Evolutionary conservation across 805 yeast genomes (phyloP).

Genomic region (Diddensiella santjacobensis): DNA sequence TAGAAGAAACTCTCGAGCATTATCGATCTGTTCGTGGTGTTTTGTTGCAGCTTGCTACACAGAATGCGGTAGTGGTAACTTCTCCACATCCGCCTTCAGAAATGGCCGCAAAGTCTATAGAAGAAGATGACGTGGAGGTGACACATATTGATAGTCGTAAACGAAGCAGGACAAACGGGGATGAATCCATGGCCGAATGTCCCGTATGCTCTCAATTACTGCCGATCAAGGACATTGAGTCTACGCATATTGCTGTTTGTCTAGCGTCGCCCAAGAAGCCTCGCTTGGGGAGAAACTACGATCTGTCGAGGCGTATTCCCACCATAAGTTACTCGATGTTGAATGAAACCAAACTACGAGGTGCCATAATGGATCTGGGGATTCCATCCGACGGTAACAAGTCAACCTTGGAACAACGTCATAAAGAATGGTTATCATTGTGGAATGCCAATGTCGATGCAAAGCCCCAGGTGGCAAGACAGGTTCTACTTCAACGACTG

Average conservation of each 20-base stretch:
- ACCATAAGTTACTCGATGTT: slow-evolving; percentile 55
- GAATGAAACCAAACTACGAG: slow-evolving; percentile 56
- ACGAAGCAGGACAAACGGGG: neutral
- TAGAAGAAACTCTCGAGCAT: slow-evolving; percentile 64
- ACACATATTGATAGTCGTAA: neutral
- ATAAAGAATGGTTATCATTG: slow-evolving; percentile 69
- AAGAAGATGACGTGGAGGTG: neutral
- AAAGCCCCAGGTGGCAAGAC: slow-evolving; percentile 55
- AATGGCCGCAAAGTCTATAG: neutral
- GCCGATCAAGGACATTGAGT: slow-evolving; percentile 54
- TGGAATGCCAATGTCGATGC: slow-evolving; percentile 83
- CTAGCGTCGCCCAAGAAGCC: slow-evolving; percentile 31
- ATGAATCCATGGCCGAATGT: slow-evolving; percentile 45
- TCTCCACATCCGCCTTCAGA: no score
- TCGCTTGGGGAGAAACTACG: neutral
- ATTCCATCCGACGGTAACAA: slow-evolving; percentile 63
- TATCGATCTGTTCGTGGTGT: slow-evolving; percentile 9
- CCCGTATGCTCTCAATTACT: slow-evolving; percentile 61
- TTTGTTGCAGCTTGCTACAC: slow-evolving; percentile 15
- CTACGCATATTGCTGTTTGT: slow-evolving; percentile 61
- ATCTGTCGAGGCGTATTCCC: neutral
- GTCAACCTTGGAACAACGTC: slow-evolving; percentile 60
- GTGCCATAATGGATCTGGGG: slow-evolving; percentile 50
- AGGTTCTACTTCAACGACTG: slow-evolving; percentile 52
- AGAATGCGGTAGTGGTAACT: no score